A percentile compares a stretch with the other conserved stretches of the same genome.
Evolutionary conservation across 352 stramenopile species (phyloP).

Genomic region (Vaucheria bursata): DNA sequence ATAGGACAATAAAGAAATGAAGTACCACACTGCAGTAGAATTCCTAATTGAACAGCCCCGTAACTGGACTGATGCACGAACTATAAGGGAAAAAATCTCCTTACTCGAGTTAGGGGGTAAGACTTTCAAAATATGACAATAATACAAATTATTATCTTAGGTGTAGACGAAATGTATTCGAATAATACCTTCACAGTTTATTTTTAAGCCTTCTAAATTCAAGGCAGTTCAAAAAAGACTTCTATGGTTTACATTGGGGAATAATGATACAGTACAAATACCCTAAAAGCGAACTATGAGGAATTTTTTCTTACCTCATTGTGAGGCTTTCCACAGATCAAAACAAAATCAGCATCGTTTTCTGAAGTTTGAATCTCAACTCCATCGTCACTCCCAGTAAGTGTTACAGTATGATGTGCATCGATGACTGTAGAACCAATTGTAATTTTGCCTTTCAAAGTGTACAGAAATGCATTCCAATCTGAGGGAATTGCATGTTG

Average conservation of each 20-base stretch:
- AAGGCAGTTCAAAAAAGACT: neutral
- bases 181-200: neutral
- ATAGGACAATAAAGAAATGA: neutral
- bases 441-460: constrained; percentile 15
- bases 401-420: constrained; percentile 40
- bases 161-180: neutral
- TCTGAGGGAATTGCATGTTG: constrained; percentile 39
- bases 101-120: neutral
- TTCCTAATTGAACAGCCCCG: neutral
- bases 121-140: neutral
- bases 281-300: too few relatives aligned
- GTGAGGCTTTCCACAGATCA: constrained; percentile 33
- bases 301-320: constrained; percentile 28
- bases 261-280: too few relatives aligned
- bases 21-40: neutral
- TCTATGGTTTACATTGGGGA: neutral
- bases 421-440: constrained; percentile 21
- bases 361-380: neutral
- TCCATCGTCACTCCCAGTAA: neutral
- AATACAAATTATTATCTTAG: neutral
- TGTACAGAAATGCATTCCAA: constrained; percentile 41
- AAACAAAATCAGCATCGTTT: constrained; percentile 18
- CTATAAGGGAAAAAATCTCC: neutral
- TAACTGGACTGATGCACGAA: neutral
- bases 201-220: neutral